These are phyloP conservation scores for Gossypium bickii DNA, from an alignment of 345 rosid species.

Conservation along the genomic window DNA sequence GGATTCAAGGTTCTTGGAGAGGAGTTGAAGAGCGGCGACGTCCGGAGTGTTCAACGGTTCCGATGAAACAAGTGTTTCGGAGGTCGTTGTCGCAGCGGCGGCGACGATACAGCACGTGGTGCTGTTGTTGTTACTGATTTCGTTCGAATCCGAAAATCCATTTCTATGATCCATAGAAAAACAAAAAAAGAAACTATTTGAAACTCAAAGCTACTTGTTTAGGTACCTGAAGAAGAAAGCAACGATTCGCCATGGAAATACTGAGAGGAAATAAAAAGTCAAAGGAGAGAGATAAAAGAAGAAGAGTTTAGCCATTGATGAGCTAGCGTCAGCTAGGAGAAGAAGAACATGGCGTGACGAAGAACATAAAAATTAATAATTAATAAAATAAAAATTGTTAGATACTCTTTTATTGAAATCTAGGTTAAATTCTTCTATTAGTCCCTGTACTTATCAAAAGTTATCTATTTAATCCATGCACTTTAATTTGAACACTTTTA, in stretches of 20 bases:
- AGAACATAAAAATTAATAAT: background rate
- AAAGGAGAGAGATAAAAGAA: background rate
- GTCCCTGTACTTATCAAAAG: no score
- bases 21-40: slow-evolving; percentile 40
- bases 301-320: no score
- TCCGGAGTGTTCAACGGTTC: slow-evolving; percentile 30
- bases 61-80: slow-evolving; percentile 17
- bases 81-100: background rate
- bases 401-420: no score
- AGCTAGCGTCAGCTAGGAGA: background rate
- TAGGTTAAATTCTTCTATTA: no score
- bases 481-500: no score
- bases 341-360: background rate
- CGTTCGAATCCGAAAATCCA: slow-evolving; percentile 62
- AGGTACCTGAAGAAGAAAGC: background rate
- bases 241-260: slow-evolving; percentile 1
- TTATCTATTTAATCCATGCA: no score
- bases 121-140: slow-evolving; percentile 51
- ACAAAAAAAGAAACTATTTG: background rate
- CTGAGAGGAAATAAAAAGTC: background rate
- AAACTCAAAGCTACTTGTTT: background rate
- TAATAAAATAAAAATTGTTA: background rate
- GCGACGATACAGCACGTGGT: slow-evolving; percentile 33
- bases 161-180: slow-evolving; percentile 36
- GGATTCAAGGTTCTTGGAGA: slow-evolving; percentile 53